Evolutionary conservation across 805 yeast genomes (phyloP), one percentile per base, ranked within the genome.

Genomic region (Metschnikowia lunata): DNA sequence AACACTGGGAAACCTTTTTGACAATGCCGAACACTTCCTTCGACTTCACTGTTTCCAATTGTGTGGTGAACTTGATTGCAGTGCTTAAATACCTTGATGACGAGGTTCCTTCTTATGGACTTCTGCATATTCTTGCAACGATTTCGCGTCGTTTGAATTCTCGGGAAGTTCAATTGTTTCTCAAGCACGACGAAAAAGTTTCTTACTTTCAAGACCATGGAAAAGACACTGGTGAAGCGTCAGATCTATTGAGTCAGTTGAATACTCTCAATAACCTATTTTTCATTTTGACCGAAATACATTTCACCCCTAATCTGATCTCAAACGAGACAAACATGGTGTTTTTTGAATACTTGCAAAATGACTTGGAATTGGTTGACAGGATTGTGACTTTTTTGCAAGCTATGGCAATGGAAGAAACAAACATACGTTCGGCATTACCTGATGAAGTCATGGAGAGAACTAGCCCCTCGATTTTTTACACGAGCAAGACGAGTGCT

Each of bases 341-440:
- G 40, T 51, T 79, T 12, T 62, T 74, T 1, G 61, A 62, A 1
- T 55, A 67, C 14, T 35, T 52, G 11, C 34, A 26, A 6, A 23
- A 32, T n/a, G 29, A 49, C 34, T 15, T 30, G 18, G 28, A 56
- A 1, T 30, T 79, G 5, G 50, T 83, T 8, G 50, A 59, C 11
- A 62, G 67, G 29, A 56, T 84, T 36, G 72, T 76, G 0, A 43
- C 57, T 26, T 57, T 84, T n/a, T 70, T 78, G 41, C 66, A 75
- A 45, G 69, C 83, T 46, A 62, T 76, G 13, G 67, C 79, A 0
- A 49, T 75, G 10, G 93, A 85, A 60, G 90, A 84, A 49, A 73
- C 74, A 42, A 54, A 68, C 5, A 54, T 83, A 7, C 74, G 83
- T 30, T 54, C 74, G 0, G 49, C 58, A 2, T 67, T 80, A 44